A percentile compares a stretch with the other conserved stretches of the same genome.
These are phyloP conservation scores for Fusarium phyllophilum DNA, from an alignment of 2,329 filamentous ascomycete species.

Conservation along the genomic window DNA sequence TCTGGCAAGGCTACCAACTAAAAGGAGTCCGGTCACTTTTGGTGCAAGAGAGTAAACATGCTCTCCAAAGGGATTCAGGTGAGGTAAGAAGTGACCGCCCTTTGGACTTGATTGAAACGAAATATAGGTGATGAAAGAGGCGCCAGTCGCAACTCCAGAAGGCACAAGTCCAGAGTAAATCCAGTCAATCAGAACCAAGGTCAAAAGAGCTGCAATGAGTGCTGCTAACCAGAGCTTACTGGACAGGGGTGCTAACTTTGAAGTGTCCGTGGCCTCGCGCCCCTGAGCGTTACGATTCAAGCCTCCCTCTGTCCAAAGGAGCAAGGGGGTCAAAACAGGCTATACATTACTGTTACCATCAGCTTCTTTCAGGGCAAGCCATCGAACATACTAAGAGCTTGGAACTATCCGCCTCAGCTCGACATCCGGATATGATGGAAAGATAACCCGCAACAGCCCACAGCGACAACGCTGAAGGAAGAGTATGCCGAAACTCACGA, in stretches of 20 bases:
- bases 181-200: neutral
- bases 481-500: neutral
- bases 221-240: neutral
- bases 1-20: neutral
- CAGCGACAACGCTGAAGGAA: rapidly evolving
- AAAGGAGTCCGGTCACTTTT: neutral
- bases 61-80: neutral
- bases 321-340: neutral
- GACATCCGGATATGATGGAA: neutral
- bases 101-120: neutral
- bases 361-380: rapidly evolving
- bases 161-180: neutral
- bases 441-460: neutral
- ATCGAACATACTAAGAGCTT: neutral
- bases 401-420: neutral
- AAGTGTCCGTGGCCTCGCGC: neutral
- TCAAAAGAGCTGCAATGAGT: neutral
- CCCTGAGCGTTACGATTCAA: neutral
- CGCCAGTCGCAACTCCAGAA: neutral
- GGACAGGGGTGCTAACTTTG: neutral
- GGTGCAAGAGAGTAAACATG: neutral
- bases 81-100: neutral
- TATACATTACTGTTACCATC: neutral
- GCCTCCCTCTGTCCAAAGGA: neutral
- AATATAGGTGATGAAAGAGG: neutral